These are phyloP conservation scores for Aspergillus alliaceus DNA, from an alignment of 2,329 filamentous ascomycete species.

Conservation along the genomic window DNA sequence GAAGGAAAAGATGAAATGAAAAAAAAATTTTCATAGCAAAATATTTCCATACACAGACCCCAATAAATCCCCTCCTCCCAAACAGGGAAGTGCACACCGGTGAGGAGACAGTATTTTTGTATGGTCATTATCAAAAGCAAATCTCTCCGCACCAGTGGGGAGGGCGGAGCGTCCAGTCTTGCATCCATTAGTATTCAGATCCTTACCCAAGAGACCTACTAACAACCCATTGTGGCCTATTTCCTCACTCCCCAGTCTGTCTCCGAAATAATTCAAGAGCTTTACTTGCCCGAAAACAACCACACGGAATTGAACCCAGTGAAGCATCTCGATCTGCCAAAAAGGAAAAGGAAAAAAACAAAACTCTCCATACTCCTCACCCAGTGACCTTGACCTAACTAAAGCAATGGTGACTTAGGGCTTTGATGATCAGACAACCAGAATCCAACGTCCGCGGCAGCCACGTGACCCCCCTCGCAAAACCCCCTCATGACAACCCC, in stretches of 20 bases:
- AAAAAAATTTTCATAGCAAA: no score
- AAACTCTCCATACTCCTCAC: background rate
- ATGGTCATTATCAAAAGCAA: constrained; percentile 1
- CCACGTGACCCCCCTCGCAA: constrained; percentile 19
- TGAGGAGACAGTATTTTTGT: constrained; percentile 8
- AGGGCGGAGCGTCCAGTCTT: constrained; percentile 6
- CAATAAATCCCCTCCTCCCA: background rate
- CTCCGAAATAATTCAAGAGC: background rate
- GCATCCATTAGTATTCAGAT: constrained; percentile 1
- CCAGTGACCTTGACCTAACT: no score
- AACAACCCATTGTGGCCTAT: no score
- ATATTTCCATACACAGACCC: background rate
- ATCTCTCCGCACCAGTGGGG: constrained; percentile 25
- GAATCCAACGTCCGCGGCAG: constrained; percentile 1
- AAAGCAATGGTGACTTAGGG: background rate
- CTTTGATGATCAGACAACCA: constrained; percentile 3
- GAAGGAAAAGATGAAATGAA: no score
- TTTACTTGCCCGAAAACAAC: background rate
- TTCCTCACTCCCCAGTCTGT: background rate
- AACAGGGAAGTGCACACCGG: background rate
- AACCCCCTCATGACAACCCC: constrained; percentile 31
- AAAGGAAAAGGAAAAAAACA: no score
- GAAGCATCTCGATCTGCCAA: no score
- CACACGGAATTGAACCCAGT: no score
- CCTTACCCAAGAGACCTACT: background rate